A percentile compares a stretch with the other conserved stretches of the same genome.
phyloP scores from a whole-genome alignment of 2,329 filamentous ascomycete genomes.

The Orbilia oligospora region DNA sequence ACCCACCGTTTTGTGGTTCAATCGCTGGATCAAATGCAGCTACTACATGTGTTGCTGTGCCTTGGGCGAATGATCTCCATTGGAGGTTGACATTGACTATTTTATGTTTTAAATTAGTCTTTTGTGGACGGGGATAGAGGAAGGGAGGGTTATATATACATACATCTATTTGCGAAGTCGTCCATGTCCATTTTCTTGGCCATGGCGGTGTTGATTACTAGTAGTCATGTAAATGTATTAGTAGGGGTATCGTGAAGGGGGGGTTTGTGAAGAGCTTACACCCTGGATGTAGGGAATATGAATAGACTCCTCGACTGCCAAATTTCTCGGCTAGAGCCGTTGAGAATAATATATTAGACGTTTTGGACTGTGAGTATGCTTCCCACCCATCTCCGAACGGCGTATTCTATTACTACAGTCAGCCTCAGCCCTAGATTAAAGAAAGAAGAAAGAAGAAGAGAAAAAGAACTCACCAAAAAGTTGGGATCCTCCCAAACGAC shows the following conservation, averaged over 20 bases:
- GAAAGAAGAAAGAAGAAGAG: too few relatives aligned
- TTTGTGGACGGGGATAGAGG: neutral
- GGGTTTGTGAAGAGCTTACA: conserved; percentile 10
- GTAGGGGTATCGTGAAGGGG: too few relatives aligned
- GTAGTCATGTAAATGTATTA: neutral
- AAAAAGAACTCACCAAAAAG: conserved; percentile 67
- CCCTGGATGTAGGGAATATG: conserved; percentile 69
- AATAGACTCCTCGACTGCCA: conserved; percentile 65
- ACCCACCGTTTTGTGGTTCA: conserved; percentile 62
- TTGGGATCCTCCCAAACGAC: conserved; percentile 69
- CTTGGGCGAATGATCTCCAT: conserved; percentile 67
- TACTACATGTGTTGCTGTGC: conserved; percentile 68
- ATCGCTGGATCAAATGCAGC: conserved; percentile 68
- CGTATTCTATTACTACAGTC: conserved; percentile 56
- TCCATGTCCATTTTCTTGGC: conserved; percentile 63
- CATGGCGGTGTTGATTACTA: conserved; percentile 61
- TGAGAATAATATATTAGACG: conserved; percentile 70
- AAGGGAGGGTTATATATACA: neutral
- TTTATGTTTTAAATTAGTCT: neutral
- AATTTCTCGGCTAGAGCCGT: conserved; percentile 67
- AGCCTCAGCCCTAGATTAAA: too few relatives aligned
- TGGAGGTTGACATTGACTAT: conserved; percentile 57
- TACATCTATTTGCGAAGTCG: conserved; percentile 35
- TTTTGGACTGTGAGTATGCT: conserved; percentile 72
- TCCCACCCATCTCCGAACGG: conserved; percentile 67